Conservation (phyloP, 495 filamentous ascomycete genomes). For the Penicillium cinerascens region DNA sequence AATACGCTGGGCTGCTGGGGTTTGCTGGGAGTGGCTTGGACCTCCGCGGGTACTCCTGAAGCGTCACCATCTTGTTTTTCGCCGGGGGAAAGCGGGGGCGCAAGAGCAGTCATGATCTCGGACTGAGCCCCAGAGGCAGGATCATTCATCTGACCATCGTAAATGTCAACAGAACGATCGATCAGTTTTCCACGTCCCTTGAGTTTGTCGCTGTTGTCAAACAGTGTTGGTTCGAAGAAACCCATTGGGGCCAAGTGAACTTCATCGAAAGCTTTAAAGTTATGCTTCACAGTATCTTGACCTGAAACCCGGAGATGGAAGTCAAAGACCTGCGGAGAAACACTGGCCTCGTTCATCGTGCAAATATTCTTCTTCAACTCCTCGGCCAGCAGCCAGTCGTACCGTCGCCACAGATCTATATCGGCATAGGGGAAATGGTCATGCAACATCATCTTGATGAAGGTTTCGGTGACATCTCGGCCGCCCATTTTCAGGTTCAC, state of each 20-base stretch:
- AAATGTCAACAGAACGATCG: constrained; percentile 83
- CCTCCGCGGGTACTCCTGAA: constrained; percentile 23
- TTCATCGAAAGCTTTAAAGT: constrained; percentile 94
- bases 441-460: constrained; percentile 94
- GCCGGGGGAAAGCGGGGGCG: constrained; percentile 50
- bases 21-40: constrained; percentile 40
- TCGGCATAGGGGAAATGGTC: constrained; percentile 92
- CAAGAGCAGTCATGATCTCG: constrained; percentile 65
- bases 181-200: constrained; percentile 72
- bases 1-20: constrained; percentile 40
- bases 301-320: constrained; percentile 87
- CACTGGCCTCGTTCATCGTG: constrained; percentile 78
- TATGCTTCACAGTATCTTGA: constrained; percentile 84
- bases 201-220: constrained; percentile 77
- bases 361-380: constrained; percentile 89
- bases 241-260: constrained; percentile 87
- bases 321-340: constrained; percentile 74
- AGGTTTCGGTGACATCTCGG: constrained; percentile 86
- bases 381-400: constrained; percentile 91
- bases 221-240: constrained; percentile 81
- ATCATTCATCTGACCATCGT: constrained; percentile 87
- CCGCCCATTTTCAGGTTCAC: constrained; percentile 95
- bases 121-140: constrained; percentile 82
- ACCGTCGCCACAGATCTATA: constrained; percentile 83
- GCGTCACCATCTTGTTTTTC: constrained; percentile 33